A percentile compares a stretch with the other conserved stretches of the same genome.
These are phyloP conservation scores for Sclerotinia nivalis DNA, from an alignment of 2,329 filamentous ascomycete genomes.

Conservation along the genomic window DNA sequence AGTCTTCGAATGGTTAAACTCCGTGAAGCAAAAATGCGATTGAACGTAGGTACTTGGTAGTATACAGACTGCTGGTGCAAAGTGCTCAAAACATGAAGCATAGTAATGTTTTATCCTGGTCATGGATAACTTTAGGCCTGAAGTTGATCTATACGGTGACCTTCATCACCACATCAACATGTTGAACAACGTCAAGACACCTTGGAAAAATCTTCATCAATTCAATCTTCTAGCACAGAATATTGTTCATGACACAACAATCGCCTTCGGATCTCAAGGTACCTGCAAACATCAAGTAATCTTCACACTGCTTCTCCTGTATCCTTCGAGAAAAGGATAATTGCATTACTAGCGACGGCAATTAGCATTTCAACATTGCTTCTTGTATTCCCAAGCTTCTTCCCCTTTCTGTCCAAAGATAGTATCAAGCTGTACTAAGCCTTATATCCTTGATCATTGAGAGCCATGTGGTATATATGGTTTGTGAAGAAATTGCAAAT, in stretches of 20 bases:
- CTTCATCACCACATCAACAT: neutral
- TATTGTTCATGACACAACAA: neutral
- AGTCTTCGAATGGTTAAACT: neutral
- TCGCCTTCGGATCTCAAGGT: neutral
- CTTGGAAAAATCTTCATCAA: neutral
- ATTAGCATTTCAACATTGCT: neutral
- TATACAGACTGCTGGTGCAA: neutral
- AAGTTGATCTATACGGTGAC: constrained; percentile 1
- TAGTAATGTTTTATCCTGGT: neutral
- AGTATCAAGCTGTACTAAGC: neutral
- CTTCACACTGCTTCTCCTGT: neutral
- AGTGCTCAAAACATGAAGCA: neutral
- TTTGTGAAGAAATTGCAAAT: neutral
- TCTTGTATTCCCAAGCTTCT: neutral
- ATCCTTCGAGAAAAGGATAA: neutral
- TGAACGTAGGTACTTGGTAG: too few relatives aligned
- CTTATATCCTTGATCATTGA: neutral
- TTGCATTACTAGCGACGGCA: constrained; percentile 12
- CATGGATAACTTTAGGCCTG: neutral
- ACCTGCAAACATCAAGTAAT: neutral
- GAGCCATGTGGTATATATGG: neutral
- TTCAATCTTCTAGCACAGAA: neutral
- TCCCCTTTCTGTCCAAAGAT: neutral
- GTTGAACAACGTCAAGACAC: neutral
- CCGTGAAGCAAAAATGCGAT: neutral